Conservation (phyloP, 2,329 filamentous ascomycete genomes). For the Nemania sp. region DNA sequence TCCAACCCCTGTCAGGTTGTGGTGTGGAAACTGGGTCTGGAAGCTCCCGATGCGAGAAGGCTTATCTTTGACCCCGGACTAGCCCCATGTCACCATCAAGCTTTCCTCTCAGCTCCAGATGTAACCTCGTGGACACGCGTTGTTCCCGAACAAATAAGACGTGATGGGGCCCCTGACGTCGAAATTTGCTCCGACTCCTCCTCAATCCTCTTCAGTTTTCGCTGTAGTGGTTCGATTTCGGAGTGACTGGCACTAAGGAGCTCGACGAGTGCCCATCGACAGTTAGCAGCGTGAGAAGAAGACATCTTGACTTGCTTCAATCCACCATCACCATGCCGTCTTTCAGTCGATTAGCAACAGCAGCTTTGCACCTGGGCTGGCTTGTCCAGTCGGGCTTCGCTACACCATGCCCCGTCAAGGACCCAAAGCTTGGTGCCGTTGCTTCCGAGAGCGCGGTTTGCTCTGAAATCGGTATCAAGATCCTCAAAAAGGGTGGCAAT, state of each 20-base stretch:
- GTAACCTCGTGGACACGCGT: constrained; percentile 6
- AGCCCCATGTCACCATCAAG: constrained; percentile 21
- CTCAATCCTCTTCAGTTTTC: constrained; percentile 1
- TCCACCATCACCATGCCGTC: constrained; percentile 31
- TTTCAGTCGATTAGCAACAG: constrained; percentile 28
- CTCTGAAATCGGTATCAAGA: constrained; percentile 68
- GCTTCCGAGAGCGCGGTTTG: constrained; percentile 72
- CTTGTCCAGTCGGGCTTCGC: constrained; percentile 27
- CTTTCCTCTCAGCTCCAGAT: constrained; percentile 7
- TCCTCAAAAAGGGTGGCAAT: constrained; percentile 65
- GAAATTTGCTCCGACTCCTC: not conserved
- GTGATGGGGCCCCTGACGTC: constrained; percentile 11
- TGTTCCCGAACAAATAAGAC: constrained; percentile 12
- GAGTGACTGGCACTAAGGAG: not conserved
- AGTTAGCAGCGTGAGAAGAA: constrained; percentile 2
- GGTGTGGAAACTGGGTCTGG: not conserved
- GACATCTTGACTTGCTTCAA: constrained; percentile 4
- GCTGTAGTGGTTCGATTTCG: constrained; percentile 4
- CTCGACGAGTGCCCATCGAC: not conserved
- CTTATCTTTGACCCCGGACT: constrained; percentile 8
- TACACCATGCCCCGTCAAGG: constrained; percentile 18
- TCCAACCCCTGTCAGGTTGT: not conserved
- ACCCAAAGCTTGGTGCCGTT: constrained; percentile 60
- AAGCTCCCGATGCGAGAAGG: too few relatives aligned
- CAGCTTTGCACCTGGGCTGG: constrained; percentile 31